Percentiles rank a stretch among this genome's conserved stretches.
phyloP scores from a whole-genome alignment of 768 basidiomycete species.

The Tylopilus vinaceipallidus region DNA sequence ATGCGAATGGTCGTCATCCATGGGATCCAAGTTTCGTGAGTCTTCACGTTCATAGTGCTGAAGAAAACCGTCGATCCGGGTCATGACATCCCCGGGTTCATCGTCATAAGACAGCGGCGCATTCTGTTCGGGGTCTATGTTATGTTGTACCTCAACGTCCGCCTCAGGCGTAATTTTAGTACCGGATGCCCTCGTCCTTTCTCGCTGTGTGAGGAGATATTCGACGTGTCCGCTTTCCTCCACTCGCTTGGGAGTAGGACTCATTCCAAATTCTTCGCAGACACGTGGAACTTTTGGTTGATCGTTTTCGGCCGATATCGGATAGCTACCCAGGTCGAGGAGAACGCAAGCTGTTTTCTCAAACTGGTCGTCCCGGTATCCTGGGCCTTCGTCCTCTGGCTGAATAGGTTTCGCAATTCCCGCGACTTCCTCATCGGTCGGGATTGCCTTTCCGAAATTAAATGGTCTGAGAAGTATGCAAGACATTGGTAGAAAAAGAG shows the following conservation, averaged over 20 bases:
- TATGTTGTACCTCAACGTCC: not conserved
- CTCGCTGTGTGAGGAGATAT: constrained; percentile 27
- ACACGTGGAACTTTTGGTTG: constrained; percentile 15
- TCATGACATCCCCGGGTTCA: not conserved
- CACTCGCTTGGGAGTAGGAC: constrained; percentile 19
- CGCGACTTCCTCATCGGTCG: constrained; percentile 33
- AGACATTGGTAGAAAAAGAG: not conserved
- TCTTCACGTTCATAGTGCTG: not conserved
- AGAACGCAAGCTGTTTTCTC: constrained; percentile 8
- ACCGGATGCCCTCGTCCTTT: constrained; percentile 19
- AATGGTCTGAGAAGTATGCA: constrained; percentile 41
- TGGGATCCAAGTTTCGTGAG: not conserved
- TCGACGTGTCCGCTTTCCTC: constrained; percentile 14
- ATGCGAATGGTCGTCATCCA: not conserved
- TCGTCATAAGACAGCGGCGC: not conserved
- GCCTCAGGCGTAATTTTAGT: not conserved
- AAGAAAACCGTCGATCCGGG: not conserved
- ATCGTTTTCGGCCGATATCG: constrained; percentile 10
- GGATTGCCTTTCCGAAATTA: constrained; percentile 36
- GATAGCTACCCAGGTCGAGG: constrained; percentile 5
- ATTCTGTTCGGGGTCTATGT: not conserved
- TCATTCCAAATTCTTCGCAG: constrained; percentile 26
- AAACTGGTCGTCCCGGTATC: constrained; percentile 15
- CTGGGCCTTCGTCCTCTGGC: constrained; percentile 10
- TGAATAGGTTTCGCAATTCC: constrained; percentile 16